A percentile compares a stretch with the other conserved stretches of the same genome.
Evolutionary conservation across 2,329 filamentous ascomycete genomes (phyloP).

Genomic region (Myriosclerotinia curreyana): DNA sequence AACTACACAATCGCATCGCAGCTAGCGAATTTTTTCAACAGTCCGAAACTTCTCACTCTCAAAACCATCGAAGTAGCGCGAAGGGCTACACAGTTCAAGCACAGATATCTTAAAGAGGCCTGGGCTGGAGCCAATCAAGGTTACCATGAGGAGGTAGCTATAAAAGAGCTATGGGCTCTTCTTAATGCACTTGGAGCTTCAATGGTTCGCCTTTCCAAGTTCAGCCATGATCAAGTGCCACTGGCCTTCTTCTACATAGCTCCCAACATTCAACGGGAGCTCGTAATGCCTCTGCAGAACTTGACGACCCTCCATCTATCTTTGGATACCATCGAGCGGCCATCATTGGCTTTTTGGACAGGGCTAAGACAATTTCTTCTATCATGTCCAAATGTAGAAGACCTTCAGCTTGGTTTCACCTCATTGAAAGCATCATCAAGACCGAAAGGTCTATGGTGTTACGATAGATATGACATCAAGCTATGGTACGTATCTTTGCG

Average conservation of each 20-base stretch:
- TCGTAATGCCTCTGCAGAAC: not conserved
- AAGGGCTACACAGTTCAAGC: not conserved
- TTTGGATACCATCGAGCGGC: not conserved
- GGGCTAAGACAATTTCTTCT: not conserved
- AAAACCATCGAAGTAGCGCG: not conserved
- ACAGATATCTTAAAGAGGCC: not conserved
- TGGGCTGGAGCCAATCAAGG: not conserved
- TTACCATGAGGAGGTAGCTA: not conserved
- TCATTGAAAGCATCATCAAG: too few relatives aligned
- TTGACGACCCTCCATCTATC: not conserved
- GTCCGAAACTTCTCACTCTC: not conserved
- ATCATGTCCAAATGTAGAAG: not conserved
- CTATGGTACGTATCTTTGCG: constrained; percentile 7
- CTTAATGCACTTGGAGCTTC: not conserved
- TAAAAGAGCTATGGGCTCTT: not conserved
- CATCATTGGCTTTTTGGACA: constrained; percentile 1
- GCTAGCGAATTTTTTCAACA: not conserved
- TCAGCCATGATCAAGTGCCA: constrained; percentile 9
- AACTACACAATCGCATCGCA: not conserved
- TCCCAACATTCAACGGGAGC: not conserved
- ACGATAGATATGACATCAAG: not conserved
- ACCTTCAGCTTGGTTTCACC: not conserved
- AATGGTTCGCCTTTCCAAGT: not conserved
- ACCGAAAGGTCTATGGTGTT: not conserved
- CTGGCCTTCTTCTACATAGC: constrained; percentile 4